phyloP scores from a whole-genome alignment of 2,329 filamentous ascomycete species.

The Furcasterigmium furcatum region DNA sequence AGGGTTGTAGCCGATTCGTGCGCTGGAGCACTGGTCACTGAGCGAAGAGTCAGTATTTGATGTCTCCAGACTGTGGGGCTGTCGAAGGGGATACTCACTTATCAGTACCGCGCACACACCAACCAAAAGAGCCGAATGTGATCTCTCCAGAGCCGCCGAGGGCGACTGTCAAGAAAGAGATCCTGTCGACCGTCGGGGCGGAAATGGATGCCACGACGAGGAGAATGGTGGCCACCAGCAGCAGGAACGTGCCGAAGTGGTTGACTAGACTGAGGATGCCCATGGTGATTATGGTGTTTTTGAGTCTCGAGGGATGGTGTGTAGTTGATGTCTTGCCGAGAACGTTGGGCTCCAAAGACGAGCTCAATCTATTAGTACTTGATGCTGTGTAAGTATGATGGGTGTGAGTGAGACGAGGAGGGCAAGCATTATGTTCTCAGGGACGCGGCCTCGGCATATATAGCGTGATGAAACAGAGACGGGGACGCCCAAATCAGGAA shows the following conservation, averaged over 20 bases:
- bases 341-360: neutral
- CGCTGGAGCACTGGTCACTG: conserved; percentile 42
- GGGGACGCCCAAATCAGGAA: too few species aligned
- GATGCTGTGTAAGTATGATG: too few species aligned
- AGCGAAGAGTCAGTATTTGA: neutral
- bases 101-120: conserved; percentile 37
- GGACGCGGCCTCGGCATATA: too few species aligned
- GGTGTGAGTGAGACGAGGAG: too few species aligned
- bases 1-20: conserved; percentile 54
- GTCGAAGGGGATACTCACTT: neutral
- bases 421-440: too few species aligned
- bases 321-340: neutral
- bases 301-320: conserved; percentile 1
- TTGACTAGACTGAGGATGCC: conserved; percentile 47
- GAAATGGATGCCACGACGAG: conserved; percentile 57
- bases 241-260: conserved; percentile 54
- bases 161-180: conserved; percentile 51
- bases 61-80: too few species aligned
- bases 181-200: conserved; percentile 52
- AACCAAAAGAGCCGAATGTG: conserved; percentile 59
- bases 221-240: conserved; percentile 52
- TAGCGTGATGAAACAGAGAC: too few species aligned
- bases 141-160: conserved; percentile 36
- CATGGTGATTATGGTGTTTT: conserved; percentile 31
- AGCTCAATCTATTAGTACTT: too few species aligned